These are phyloP conservation scores for Diaporthe nobilis DNA, from an alignment of 2,329 filamentous ascomycete species.

Conservation along the genomic window DNA sequence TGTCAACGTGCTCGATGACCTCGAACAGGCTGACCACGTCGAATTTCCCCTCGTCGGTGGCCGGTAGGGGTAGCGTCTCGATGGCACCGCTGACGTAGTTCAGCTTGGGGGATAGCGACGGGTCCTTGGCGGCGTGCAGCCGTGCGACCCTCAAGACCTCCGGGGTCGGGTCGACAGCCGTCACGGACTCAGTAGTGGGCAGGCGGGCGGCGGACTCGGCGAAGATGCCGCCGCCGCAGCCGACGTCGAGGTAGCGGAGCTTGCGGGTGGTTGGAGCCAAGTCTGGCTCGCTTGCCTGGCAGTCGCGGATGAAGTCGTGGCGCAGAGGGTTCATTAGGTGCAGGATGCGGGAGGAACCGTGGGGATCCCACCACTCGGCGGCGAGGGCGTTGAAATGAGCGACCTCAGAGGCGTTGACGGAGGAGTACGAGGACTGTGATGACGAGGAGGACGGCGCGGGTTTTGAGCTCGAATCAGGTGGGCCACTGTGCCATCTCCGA, in stretches of 20 bases:
- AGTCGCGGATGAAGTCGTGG: constrained; percentile 88
- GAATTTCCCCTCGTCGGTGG: constrained; percentile 63
- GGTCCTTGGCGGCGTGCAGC: constrained; percentile 82
- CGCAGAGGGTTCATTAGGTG: constrained; percentile 99
- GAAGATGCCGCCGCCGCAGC: constrained; percentile 97
- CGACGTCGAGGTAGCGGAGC: constrained; percentile 87
- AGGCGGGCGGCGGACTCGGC: constrained; percentile 87
- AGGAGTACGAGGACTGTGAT: constrained; percentile 64
- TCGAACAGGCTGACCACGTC: constrained; percentile 93
- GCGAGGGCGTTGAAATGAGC: constrained; percentile 96
- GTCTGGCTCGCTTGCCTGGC: constrained; percentile 70
- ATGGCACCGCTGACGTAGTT: constrained; percentile 83
- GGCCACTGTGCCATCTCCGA: constrained; percentile 17
- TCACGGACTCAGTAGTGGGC: constrained; percentile 73
- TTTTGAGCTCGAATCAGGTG: not conserved
- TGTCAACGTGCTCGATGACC: constrained; percentile 92
- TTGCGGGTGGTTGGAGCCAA: constrained; percentile 53
- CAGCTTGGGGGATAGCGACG: constrained; percentile 74
- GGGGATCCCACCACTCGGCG: constrained; percentile 96
- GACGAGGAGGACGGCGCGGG: constrained; percentile 38
- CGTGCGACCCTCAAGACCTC: constrained; percentile 82
- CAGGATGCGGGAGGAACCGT: constrained; percentile 90
- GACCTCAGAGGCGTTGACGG: constrained; percentile 90
- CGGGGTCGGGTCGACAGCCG: constrained; percentile 83
- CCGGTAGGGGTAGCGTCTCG: constrained; percentile 72